Evolutionary conservation across 148 eudicot genomes (phyloP).

Genomic region (Heliamphora exappendiculata): DNA sequence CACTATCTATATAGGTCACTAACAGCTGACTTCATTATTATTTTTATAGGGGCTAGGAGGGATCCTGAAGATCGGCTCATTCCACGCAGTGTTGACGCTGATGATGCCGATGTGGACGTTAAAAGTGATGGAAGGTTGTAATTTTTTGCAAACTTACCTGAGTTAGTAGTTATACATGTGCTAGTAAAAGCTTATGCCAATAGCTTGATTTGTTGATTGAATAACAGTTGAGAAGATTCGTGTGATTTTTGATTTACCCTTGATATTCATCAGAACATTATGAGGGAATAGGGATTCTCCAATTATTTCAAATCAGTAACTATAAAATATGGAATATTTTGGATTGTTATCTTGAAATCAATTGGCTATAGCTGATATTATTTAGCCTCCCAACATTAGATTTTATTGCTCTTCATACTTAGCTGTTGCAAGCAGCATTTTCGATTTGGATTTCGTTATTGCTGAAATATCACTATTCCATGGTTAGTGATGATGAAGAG

Average conservation of each 20-base stretch:
- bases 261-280: background rate
- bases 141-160: background rate
- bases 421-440: background rate
- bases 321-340: background rate
- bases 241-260: background rate
- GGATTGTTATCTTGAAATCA: background rate
- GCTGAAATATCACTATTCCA: background rate
- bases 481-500: slow-evolving; percentile 60
- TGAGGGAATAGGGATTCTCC: background rate
- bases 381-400: background rate
- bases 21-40: background rate
- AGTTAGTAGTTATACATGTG: background rate
- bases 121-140: slow-evolving; percentile 74
- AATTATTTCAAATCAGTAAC: background rate
- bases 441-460: background rate
- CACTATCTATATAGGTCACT: background rate
- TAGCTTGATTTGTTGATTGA: background rate
- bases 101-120: slow-evolving; percentile 77
- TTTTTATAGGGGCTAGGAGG: slow-evolving; percentile 57
- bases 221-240: background rate
- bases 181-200: background rate
- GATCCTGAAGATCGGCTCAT: slow-evolving; percentile 67
- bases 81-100: slow-evolving; percentile 78
- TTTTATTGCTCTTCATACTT: background rate
- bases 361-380: too few species aligned